phyloP scores from a whole-genome alignment of 805 yeast species.

The Kuraishia hungarica region DNA sequence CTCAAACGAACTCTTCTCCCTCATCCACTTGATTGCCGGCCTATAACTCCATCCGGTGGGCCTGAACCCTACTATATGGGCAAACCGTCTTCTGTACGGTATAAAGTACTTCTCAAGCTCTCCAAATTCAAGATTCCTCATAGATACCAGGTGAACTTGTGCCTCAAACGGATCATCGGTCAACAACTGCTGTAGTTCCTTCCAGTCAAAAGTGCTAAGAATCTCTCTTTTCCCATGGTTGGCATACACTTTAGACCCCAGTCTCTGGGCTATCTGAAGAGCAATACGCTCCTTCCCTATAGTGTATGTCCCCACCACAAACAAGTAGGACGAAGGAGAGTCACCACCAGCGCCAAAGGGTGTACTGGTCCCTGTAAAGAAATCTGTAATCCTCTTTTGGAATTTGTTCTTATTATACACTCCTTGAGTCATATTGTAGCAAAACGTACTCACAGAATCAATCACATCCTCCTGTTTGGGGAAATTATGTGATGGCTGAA shows the following conservation, averaged over 20 bases:
- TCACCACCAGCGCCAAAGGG: conserved; percentile 4
- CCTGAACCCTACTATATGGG: conserved; percentile 58
- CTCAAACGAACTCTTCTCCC: conserved; percentile 4
- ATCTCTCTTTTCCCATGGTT: conserved; percentile 38
- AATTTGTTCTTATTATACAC: conserved; percentile 15
- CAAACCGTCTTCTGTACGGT: conserved; percentile 35
- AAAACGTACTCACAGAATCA: conserved; percentile 45
- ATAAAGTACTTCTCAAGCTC: conserved; percentile 42
- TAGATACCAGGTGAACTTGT: conserved; percentile 66
- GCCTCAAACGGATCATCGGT: conserved; percentile 36
- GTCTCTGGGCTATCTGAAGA: conserved; percentile 42
- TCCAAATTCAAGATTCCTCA: conserved; percentile 43
- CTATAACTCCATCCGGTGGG: conserved; percentile 91
- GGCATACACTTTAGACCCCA: conserved; percentile 49
- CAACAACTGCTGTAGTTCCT: conserved; percentile 28
- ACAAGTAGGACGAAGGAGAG: conserved; percentile 30
- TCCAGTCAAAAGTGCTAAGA: conserved; percentile 36
- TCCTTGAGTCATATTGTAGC: conserved; percentile 27
- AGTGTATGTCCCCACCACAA: conserved; percentile 79
- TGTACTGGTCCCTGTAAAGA: conserved; percentile 13
- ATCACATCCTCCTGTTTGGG: conserved; percentile 73
- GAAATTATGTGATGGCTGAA: conserved; percentile 65
- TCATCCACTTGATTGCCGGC: conserved; percentile 11
- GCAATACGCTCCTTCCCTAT: conserved; percentile 92
- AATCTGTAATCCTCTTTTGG: conserved; percentile 27